Conservation (phyloP, 202 grass and related monocot genomes). For the Carex arenaria region DNA sequence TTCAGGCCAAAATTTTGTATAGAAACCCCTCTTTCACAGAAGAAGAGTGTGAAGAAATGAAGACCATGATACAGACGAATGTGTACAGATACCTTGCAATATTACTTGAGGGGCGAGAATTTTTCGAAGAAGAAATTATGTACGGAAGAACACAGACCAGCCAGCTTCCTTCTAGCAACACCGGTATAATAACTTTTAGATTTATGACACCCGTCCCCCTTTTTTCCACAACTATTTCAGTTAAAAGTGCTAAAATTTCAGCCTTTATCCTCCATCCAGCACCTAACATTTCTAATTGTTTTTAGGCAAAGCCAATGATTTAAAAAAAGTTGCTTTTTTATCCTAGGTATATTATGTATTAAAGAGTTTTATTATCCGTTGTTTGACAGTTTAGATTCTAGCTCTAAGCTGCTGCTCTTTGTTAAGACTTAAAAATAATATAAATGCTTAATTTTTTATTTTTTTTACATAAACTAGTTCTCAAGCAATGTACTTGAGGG, state of each 20-base stretch:
- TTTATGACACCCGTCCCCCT: background rate
- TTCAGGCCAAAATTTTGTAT: slow-evolving; percentile 84
- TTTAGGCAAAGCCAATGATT: background rate
- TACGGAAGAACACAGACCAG: slow-evolving; percentile 34
- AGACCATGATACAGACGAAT: slow-evolving; percentile 83
- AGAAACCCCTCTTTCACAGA: slow-evolving; percentile 60
- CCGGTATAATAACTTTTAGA: slow-evolving; percentile 28
- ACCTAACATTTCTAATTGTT: background rate
- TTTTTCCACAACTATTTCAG: background rate
- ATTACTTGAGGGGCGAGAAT: slow-evolving; percentile 81
- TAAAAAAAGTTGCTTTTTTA: background rate
- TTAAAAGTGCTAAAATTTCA: background rate
- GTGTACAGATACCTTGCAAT: slow-evolving; percentile 81
- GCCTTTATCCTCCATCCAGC: background rate
- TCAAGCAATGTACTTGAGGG: background rate
- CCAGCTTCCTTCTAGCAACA: slow-evolving; percentile 38
- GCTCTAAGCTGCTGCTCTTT: background rate
- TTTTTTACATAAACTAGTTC: background rate
- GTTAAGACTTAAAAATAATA: background rate
- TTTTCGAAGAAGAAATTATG: slow-evolving; percentile 80
- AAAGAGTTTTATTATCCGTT: background rate
- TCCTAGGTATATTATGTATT: background rate
- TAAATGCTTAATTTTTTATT: background rate
- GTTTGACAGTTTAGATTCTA: background rate
- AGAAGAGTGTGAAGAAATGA: slow-evolving; percentile 72